These are phyloP conservation scores for Lathyrus sativus DNA, from an alignment of 306 rosid genomes.

Conservation along the genomic window DNA sequence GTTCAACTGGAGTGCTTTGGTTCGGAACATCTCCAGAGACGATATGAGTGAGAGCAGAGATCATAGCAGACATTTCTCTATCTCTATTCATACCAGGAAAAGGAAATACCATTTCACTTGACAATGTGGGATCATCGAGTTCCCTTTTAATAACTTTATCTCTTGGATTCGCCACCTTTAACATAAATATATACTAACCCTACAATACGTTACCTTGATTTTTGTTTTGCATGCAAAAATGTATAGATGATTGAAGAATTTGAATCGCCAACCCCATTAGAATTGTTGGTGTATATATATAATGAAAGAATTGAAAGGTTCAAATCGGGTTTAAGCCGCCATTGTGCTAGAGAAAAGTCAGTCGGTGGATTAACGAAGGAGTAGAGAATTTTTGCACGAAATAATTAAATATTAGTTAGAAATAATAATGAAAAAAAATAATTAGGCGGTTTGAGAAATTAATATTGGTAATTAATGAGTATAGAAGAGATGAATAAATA, in stretches of 20 bases:
- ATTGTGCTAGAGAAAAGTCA: conserved; percentile 31
- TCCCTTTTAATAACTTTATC: conserved; percentile 14
- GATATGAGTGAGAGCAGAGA: conserved; percentile 55
- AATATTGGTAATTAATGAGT: neutral
- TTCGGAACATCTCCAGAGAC: conserved; percentile 46
- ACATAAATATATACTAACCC: neutral
- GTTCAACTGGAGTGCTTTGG: neutral
- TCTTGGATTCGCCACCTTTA: conserved; percentile 50
- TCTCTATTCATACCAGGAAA: conserved; percentile 51
- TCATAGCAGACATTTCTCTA: conserved; percentile 54
- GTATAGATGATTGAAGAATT: neutral
- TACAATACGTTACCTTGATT: neutral
- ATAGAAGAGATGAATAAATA: neutral
- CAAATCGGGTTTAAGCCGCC: conserved; percentile 46
- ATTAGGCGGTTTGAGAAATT: neutral
- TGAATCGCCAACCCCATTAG: neutral
- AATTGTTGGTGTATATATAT: conserved; percentile 4
- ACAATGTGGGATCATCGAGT: conserved; percentile 14
- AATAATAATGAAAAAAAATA: no score
- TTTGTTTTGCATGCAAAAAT: conserved; percentile 21
- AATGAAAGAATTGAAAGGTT: conserved; percentile 31
- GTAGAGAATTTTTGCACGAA: conserved; percentile 13
- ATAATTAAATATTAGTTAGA: neutral
- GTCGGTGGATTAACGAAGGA: conserved; percentile 40
- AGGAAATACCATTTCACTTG: conserved; percentile 37